Evolutionary conservation across 768 basidiomycete species (phyloP).

Genomic region (Boletus rubropictus): DNA sequence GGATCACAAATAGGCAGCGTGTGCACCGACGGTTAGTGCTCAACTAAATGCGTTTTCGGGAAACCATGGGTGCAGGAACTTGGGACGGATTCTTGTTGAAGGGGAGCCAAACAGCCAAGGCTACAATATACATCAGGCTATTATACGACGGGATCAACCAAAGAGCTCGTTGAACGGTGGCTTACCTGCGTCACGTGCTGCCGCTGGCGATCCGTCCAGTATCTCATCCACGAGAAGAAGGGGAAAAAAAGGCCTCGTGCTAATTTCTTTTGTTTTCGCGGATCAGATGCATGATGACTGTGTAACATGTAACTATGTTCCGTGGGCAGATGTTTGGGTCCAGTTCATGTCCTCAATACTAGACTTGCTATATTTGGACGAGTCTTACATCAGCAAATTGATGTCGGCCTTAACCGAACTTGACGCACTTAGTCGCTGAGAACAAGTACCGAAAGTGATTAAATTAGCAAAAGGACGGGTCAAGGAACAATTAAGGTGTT

Average conservation of each 20-base stretch:
- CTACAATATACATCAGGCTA: too few relatives aligned
- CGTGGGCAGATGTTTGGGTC: background rate
- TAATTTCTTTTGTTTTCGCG: slow-evolving; percentile 7
- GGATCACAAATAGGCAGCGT: background rate
- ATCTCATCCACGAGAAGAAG: background rate
- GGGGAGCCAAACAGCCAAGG: too few relatives aligned
- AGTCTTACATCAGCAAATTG: too few relatives aligned
- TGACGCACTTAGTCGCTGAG: too few relatives aligned
- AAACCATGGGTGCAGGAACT: too few relatives aligned
- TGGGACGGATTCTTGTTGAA: background rate
- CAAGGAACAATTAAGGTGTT: too few relatives aligned
- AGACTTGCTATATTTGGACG: slow-evolving; percentile 9
- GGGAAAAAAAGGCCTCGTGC: background rate
- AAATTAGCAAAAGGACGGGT: too few relatives aligned
- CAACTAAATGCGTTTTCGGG: too few relatives aligned
- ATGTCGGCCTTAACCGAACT: too few relatives aligned
- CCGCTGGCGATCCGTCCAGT: background rate
- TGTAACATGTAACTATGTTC: background rate
- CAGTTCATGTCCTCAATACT: slow-evolving; percentile 6
- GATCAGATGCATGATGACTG: background rate
- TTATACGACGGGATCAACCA: too few relatives aligned
- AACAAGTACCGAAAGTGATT: too few relatives aligned
- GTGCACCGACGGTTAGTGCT: too few relatives aligned
- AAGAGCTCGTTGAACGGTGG: background rate
- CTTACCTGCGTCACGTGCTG: background rate